Base-by-base conservation (phyloP, 768 basidiomycete species). In the Calvatia gigantea region DNA sequence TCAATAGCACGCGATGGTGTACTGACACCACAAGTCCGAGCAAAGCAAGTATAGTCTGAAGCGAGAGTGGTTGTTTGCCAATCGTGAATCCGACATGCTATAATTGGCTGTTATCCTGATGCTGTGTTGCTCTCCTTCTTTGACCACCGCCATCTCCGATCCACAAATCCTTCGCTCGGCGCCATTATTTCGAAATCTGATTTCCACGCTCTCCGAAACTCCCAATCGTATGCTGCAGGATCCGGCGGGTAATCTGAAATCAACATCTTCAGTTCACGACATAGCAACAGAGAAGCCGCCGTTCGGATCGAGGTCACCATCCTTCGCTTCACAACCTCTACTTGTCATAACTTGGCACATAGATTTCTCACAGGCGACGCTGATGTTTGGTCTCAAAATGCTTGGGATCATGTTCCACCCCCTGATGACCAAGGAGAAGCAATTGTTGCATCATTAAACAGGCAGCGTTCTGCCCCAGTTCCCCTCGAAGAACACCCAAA, bases 321-420 rank as follows among this genome's bases (percentile, higher is more conserved):
- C 14, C 17, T 35, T 56, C 0, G 39, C 51, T 9, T 45, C 32
- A 35, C 29, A 17, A 23, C n/a, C 6, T 17, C 17, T 37, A 42
- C 12, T 47, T 44, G 19, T 6, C 15, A 41, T 48, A 29, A 43
- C 45, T 37, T 29, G 12, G 38, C 19, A 25, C 37, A 38, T 51
- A 90, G 90, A 67, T 89, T 89, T 65, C 77, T 92, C 35, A 85
- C 79, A 42, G 75, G 85, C 23, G 80, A 86, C 37, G 66, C 74
- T n/a, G 82, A 91, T 60, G 87, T 92, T 2, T 94, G 91, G 89
- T 76, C 79, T 23, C 87, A 92, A 58, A 94, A 94, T 64, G 92
- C 91, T 1, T 94, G 91, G 94, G 91, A 94, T 66, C 91, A 93
- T 65, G 91, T 94, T 42, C 85, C 87, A 29, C 86, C 87, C 4